Base-by-base conservation (phyloP, 345 rosid genomes). In the Sonneratia alba region DNA sequence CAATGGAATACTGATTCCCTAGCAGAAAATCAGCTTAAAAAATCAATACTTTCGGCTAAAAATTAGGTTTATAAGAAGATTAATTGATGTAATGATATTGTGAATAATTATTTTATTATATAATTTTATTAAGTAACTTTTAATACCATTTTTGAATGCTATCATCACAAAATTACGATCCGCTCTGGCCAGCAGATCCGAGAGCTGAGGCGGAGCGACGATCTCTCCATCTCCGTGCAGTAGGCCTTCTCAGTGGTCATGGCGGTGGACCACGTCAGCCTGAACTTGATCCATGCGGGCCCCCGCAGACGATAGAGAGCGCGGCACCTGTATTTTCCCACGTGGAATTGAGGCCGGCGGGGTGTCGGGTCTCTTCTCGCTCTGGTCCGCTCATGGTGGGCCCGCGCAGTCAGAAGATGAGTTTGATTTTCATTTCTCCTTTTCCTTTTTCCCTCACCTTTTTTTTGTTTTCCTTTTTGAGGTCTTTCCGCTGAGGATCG, bases 381-480 rank as follows among this genome's bases (percentile, higher is more conserved):
- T 61, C 43, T 49, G 71, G 61, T 49, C 71, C 71, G 56, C 61
- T 49, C 38, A 36, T 45, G 51, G 71, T 53, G 21, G 71, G 71
- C 59, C 71, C 72, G 14, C 57, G 57, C 32, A 27, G 32, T 27
- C 1, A 27, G 32, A 27, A 3, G 55, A 22, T 5, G 14, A 68
- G 13, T 24, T 22, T 43, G 4, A 48, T 15, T 48, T 48, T 48
- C 16, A 48, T 48, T 12, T 48, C 3, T 15, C 53, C 18, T 48
- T 48, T 48, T 1, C 15, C 11, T 48, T 11, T 48, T 27, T 27
- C 32, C 32, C 32, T 1, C 32, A 27, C 32, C 1, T 27, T 27
- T 27, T 27, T 27, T 27, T 27, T 27, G 32, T 27, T 27, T 27
- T 27, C 18, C 18, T 15, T 15, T 48, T 48, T 13, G 53, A 16